A percentile compares a stretch with the other conserved stretches of the same genome.
phyloP scores from a whole-genome alignment of 2,329 filamentous ascomycete genomes.

The Botrytis aclada region DNA sequence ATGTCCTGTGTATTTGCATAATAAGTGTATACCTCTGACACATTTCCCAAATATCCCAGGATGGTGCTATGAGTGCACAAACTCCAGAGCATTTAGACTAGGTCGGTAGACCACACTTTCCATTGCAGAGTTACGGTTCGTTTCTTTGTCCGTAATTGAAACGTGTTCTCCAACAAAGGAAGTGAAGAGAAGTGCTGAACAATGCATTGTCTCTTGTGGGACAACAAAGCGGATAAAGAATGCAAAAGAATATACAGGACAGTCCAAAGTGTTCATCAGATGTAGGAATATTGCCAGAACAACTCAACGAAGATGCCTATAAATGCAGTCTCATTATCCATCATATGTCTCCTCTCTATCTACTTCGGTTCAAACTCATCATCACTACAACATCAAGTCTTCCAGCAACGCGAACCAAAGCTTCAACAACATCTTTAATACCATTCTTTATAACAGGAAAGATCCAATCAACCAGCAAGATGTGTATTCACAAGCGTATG shows the following conservation, averaged over 20 bases:
- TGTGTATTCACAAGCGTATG: not conserved
- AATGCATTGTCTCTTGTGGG: not conserved
- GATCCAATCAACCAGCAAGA: constrained; percentile 4
- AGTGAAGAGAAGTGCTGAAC: not conserved
- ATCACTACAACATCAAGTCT: not conserved
- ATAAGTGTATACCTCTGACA: not conserved
- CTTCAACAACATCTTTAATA: not conserved
- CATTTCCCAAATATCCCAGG: not conserved
- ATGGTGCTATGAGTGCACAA: not conserved
- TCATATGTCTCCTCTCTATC: not conserved
- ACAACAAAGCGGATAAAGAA: not conserved
- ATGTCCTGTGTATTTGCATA: not conserved
- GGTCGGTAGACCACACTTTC: not conserved
- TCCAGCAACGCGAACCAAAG: not conserved
- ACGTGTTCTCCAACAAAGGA: not conserved
- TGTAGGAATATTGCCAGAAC: not conserved
- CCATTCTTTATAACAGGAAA: not conserved
- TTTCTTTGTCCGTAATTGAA: not conserved
- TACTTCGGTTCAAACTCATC: not conserved
- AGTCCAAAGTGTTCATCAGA: not conserved
- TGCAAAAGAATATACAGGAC: not conserved
- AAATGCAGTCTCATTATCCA: not conserved
- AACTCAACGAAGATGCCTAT: not conserved
- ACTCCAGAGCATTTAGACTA: not conserved
- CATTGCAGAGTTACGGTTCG: not conserved